Conservation (phyloP, 257 asterid species). For the Verbascum thapsus region DNA sequence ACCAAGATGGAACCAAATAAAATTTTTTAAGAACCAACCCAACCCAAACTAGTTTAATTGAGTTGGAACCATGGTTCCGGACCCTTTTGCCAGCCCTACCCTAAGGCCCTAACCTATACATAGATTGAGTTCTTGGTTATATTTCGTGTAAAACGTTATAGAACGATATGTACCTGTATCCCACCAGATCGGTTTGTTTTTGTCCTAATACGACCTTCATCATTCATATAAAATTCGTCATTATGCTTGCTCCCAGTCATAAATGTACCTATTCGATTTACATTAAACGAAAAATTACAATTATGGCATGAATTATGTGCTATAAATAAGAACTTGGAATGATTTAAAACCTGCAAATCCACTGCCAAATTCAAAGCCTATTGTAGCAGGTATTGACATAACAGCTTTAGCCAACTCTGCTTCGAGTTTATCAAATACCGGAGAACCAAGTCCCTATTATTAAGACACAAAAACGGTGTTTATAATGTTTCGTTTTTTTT, state of each 20-base stretch:
- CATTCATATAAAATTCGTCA: constrained; percentile 87
- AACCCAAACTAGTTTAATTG: too few species aligned
- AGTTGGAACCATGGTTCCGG: too few species aligned
- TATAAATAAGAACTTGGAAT: constrained; percentile 18
- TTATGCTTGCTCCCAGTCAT: constrained; percentile 98
- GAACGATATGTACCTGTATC: constrained; percentile 62
- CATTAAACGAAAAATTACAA: constrained; percentile 18
- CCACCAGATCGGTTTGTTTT: constrained; percentile 96
- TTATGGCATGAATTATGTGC: constrained; percentile 20
- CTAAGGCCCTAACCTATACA: too few species aligned
- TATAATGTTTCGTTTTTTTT: constrained; percentile 18
- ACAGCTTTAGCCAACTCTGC: constrained; percentile 95
- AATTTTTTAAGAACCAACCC: too few species aligned
- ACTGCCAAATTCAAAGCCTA: constrained; percentile 97
- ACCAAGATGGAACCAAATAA: too few species aligned
- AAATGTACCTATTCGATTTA: constrained; percentile 70
- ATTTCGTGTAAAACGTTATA: too few species aligned
- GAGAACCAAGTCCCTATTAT: constrained; percentile 95
- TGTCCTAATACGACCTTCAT: constrained; percentile 73
- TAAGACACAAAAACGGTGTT: constrained; percentile 29
- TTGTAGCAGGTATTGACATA: constrained; percentile 95
- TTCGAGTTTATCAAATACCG: constrained; percentile 96
- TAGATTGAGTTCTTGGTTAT: too few species aligned
- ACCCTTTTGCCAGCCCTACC: too few species aligned
- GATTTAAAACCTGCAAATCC: constrained; percentile 75